Percentiles rank a stretch among this genome's conserved stretches.
phyloP scores from a whole-genome alignment of 495 filamentous ascomycete genomes.

The Glonium stellatum region DNA sequence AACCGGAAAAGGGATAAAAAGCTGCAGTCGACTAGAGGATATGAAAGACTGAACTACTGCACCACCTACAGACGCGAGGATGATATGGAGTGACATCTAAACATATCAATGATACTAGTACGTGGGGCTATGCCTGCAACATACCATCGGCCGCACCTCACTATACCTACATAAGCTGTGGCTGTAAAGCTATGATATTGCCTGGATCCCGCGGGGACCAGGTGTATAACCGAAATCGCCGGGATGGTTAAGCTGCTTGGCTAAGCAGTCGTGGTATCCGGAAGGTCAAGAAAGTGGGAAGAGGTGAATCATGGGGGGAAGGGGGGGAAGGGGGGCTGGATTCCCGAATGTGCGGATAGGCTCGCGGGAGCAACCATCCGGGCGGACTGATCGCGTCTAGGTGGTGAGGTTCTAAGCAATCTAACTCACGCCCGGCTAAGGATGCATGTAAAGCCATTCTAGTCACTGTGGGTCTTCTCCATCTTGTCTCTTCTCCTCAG shows the following conservation, averaged over 20 bases:
- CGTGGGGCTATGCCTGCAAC: background rate
- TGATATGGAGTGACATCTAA: background rate
- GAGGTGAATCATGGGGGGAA: too few relatives aligned
- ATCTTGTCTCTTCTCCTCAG: background rate
- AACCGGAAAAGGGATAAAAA: too few relatives aligned
- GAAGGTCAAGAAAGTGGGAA: too few relatives aligned
- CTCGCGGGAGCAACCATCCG: slow-evolving; percentile 5
- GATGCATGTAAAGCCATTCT: background rate
- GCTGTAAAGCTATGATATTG: too few relatives aligned
- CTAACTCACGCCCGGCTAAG: slow-evolving; percentile 6
- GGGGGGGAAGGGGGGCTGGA: background rate
- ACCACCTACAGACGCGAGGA: background rate
- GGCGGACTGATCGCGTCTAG: background rate
- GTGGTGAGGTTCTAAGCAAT: background rate
- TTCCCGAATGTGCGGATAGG: slow-evolving; percentile 3
- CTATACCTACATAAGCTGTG: too few relatives aligned
- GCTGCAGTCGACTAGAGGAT: too few relatives aligned
- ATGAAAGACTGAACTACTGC: too few relatives aligned
- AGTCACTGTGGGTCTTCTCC: background rate
- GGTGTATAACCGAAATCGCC: too few relatives aligned
- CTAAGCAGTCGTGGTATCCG: too few relatives aligned
- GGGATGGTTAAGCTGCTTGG: too few relatives aligned
- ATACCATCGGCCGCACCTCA: background rate
- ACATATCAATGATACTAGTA: background rate
- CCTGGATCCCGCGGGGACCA: too few relatives aligned